phyloP scores from a whole-genome alignment of 176 grass and related monocot genomes.

The Triticum timopheevii region DNA sequence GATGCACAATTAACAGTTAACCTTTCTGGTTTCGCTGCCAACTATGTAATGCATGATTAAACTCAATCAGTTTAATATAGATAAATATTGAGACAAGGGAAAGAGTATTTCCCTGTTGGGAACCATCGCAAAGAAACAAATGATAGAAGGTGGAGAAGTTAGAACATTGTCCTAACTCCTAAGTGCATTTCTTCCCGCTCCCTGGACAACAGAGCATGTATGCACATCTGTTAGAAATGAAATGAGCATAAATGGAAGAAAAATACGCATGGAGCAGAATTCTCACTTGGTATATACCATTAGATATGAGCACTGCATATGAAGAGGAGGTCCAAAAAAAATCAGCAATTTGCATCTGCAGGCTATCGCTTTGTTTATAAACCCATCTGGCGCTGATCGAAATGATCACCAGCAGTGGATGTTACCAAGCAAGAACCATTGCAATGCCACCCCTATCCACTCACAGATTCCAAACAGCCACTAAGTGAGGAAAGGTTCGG shows the following conservation, averaged over 20 bases:
- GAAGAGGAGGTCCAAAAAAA: not conserved
- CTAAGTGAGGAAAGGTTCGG: too few relatives aligned
- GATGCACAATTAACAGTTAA: not conserved
- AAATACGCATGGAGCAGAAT: too few relatives aligned
- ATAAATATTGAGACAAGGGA: not conserved
- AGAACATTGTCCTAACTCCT: not conserved
- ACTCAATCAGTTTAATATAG: not conserved
- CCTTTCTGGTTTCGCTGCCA: not conserved
- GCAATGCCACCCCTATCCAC: too few relatives aligned
- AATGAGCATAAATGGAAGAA: not conserved
- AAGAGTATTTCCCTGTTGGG: not conserved
- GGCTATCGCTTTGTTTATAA: too few relatives aligned
- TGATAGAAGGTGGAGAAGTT: not conserved
- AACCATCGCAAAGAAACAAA: not conserved
- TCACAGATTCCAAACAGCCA: too few relatives aligned
- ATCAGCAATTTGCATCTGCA: too few relatives aligned
- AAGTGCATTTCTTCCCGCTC: not conserved
- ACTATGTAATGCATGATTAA: not conserved
- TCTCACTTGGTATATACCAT: too few relatives aligned
- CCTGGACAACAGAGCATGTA: not conserved
- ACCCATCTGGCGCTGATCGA: not conserved
- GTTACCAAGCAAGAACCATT: not conserved
- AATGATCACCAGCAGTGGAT: not conserved
- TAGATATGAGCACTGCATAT: too few relatives aligned
- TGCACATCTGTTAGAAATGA: not conserved